These are phyloP conservation scores for Diospyros kaki DNA, from an alignment of 148 eudicot species.

Conservation along the genomic window DNA sequence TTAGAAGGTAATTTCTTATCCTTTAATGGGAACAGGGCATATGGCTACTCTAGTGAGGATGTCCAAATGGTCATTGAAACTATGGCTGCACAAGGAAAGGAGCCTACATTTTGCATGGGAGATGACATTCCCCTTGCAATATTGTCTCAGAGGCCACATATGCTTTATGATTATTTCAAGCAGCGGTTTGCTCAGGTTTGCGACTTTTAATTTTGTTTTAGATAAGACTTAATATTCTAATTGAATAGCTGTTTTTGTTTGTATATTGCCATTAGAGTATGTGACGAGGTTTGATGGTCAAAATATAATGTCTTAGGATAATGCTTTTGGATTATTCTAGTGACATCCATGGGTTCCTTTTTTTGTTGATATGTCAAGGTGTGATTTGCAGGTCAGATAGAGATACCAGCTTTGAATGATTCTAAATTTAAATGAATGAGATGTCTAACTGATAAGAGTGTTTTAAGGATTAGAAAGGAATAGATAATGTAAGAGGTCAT, in stretches of 20 bases:
- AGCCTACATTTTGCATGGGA: constrained; percentile 98
- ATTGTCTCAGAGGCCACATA: constrained; percentile 80
- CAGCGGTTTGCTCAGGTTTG: constrained; percentile 97
- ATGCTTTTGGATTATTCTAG: not conserved
- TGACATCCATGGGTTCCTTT: not conserved
- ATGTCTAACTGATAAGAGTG: too few species aligned
- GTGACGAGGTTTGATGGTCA: not conserved
- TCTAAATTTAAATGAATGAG: too few species aligned
- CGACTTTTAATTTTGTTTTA: not conserved
- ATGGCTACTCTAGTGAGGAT: constrained; percentile 99
- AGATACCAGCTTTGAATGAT: not conserved
- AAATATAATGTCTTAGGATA: not conserved
- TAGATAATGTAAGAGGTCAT: too few species aligned
- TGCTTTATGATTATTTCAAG: constrained; percentile 96
- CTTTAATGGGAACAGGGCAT: constrained; percentile 60
- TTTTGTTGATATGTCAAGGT: not conserved
- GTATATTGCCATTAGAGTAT: not conserved
- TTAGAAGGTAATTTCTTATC: constrained; percentile 11
- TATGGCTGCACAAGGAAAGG: constrained; percentile 98
- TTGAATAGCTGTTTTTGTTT: not conserved
- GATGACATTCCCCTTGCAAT: constrained; percentile 92
- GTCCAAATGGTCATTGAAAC: constrained; percentile 99
- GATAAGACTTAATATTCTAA: not conserved
- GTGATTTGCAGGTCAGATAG: not conserved
- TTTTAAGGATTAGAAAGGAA: too few species aligned